These are phyloP conservation scores for Dalechampia spathulata DNA, from an alignment of 441 rosid species.

Conservation along the genomic window DNA sequence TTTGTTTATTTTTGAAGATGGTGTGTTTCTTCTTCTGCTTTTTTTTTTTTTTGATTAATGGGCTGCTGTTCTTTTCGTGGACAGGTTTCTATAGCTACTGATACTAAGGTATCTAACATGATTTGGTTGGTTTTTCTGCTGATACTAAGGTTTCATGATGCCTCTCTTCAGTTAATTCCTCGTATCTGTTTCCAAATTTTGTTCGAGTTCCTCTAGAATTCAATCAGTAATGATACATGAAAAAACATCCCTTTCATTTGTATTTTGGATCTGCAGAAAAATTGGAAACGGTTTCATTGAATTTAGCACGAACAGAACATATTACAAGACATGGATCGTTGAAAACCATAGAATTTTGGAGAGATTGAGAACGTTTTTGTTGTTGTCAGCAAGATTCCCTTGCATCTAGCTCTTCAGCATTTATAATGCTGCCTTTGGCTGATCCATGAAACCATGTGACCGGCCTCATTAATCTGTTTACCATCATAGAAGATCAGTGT, in stretches of 20 bases:
- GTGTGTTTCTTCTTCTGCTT: background rate
- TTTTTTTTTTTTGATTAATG: background rate
- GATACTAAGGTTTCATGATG: slow-evolving; percentile 25
- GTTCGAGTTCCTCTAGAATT: too few species aligned
- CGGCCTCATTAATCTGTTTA: too few species aligned
- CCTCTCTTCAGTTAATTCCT: background rate
- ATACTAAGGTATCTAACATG: slow-evolving; percentile 49
- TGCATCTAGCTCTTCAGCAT: too few species aligned
- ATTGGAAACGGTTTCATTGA: background rate
- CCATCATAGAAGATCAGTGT: too few species aligned
- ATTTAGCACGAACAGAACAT: slow-evolving; percentile 1
- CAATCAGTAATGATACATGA: too few species aligned
- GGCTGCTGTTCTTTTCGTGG: slow-evolving; percentile 6
- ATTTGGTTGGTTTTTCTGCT: slow-evolving; percentile 80
- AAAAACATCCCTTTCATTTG: background rate
- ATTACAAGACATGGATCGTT: background rate
- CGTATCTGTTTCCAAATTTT: too few species aligned
- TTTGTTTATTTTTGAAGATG: background rate
- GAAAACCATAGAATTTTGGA: too few species aligned
- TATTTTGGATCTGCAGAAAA: slow-evolving; percentile 2
- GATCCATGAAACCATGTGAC: too few species aligned
- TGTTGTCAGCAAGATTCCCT: too few species aligned
- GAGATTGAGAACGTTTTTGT: too few species aligned
- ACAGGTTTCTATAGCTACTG: slow-evolving; percentile 77
- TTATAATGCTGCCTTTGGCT: too few species aligned